Evolutionary conservation across 2,329 filamentous ascomycete genomes (phyloP).

Genomic region (Sphaceloma murrayae): DNA sequence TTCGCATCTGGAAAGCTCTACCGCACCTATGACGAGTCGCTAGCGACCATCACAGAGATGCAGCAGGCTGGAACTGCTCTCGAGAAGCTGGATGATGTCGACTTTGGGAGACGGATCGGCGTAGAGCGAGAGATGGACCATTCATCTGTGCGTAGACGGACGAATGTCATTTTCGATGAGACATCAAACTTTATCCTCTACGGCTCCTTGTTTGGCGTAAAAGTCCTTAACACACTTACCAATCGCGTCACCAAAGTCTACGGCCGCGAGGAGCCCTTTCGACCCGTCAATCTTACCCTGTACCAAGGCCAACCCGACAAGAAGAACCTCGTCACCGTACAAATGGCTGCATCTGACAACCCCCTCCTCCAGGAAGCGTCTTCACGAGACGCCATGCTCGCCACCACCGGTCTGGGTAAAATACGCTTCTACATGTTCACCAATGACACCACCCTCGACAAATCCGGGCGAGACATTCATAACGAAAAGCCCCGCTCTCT

Average conservation of each 20-base stretch:
- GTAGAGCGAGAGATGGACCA: constrained; percentile 79
- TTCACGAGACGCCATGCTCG: constrained; percentile 77
- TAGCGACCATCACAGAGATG: constrained; percentile 83
- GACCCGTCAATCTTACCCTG: constrained; percentile 70
- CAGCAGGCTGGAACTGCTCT: constrained; percentile 82
- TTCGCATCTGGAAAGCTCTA: constrained; percentile 81
- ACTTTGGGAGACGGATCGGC: constrained; percentile 81
- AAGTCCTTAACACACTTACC: constrained; percentile 91
- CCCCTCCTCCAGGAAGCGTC: constrained; percentile 89
- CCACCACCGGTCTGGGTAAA: constrained; percentile 75
- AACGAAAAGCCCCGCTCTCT: constrained; percentile 79
- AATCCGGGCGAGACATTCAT: constrained; percentile 78
- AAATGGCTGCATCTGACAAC: constrained; percentile 93
- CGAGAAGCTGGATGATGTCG: constrained; percentile 75
- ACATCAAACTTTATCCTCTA: constrained; percentile 92
- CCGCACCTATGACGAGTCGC: constrained; percentile 88
- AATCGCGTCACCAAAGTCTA: constrained; percentile 87
- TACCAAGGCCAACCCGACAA: constrained; percentile 95
- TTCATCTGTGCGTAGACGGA: constrained; percentile 54
- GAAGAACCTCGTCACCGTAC: constrained; percentile 85
- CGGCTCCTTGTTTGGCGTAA: constrained; percentile 82
- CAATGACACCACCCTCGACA: constrained; percentile 74
- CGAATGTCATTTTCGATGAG: constrained; percentile 91
- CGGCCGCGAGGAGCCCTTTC: constrained; percentile 79
- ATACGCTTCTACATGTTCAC: constrained; percentile 97